Base-by-base conservation (phyloP, 495 filamentous ascomycete species). In the Aspergillus cristatus region DNA sequence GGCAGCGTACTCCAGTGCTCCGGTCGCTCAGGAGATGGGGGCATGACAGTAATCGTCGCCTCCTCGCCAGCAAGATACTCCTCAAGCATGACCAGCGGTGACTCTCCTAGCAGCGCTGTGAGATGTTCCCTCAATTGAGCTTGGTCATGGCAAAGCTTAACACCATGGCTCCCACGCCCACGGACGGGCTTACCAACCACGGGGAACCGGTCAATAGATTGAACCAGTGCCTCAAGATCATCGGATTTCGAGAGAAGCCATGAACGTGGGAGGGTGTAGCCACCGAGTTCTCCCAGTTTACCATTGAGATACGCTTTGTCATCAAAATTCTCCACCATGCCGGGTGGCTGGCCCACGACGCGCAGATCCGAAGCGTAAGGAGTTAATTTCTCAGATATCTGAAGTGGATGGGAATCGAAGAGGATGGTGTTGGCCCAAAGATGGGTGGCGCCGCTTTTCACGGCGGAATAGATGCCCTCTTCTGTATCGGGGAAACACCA, bases 371-470 rank as follows among this genome's bases (percentile, higher is more conserved):
- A 33, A 5, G 50, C 50, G 10, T 46, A 30, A 13, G 42, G 26
- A 12, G 34, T 33, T 1, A 62, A 38, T 10, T 24, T 32, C 2
- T 37, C 3, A 3, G 58, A 54, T 7, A 30, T 50, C 44, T 66
- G 59, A 1, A 66, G 46, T 6, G 59, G 55, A 31, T 66, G 59
- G 0, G 57, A 53, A 4, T 44, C 17, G 36, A 66, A 66, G 1
- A 63, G 31, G 35, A 60, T 58, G 1, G 62, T 63, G 34, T 63
- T 66, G 3, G 59, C 62, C 62, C 62, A 66, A 3, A 63, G 37
- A 40, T 62, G 58, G 6, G 59, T 66, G 1, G 54, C 57, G 4
- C 62, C 62, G 22, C 46, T 24, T 8, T 51, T 18, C 0, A 66
- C 35, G 2, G 62, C 62, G 2, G 46, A 48, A 14, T 41, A 25